Percentiles rank a stretch among this genome's conserved stretches.
phyloP scores from a whole-genome alignment of 2,329 filamentous ascomycete species.

The Plectosphaerella sp. region DNA sequence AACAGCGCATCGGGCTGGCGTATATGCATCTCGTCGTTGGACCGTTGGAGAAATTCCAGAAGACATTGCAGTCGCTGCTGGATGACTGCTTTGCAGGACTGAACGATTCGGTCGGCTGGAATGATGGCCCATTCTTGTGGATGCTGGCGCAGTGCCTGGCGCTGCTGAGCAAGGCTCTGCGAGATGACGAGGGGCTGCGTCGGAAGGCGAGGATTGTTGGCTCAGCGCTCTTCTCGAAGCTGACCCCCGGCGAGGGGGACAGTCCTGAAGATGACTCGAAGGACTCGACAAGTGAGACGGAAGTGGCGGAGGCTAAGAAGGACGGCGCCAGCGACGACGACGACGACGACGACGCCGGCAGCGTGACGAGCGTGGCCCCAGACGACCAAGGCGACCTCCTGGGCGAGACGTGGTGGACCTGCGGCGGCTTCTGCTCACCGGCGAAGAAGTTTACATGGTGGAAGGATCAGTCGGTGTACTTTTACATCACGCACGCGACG shows the following conservation, averaged over 20 bases:
- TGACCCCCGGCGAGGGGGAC: slow-evolving; percentile 5
- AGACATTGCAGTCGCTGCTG: slow-evolving; percentile 13
- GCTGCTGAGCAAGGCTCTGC: slow-evolving; percentile 10
- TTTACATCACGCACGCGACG: slow-evolving; percentile 13
- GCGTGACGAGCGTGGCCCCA: not conserved
- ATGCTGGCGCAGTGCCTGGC: slow-evolving; percentile 11
- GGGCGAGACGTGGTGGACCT: not conserved
- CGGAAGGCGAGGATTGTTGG: slow-evolving; percentile 14
- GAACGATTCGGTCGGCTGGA: slow-evolving; percentile 18
- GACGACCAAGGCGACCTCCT: slow-evolving; percentile 9
- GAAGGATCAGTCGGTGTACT: slow-evolving; percentile 11
- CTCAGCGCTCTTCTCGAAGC: slow-evolving; percentile 17
- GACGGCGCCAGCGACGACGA: not conserved
- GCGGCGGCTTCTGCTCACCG: slow-evolving; percentile 13
- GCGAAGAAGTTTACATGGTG: slow-evolving; percentile 11
- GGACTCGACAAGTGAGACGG: slow-evolving; percentile 1
- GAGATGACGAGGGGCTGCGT: slow-evolving; percentile 8
- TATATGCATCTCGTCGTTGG: slow-evolving; percentile 20
- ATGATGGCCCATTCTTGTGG: slow-evolving; percentile 14
- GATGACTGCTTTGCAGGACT: slow-evolving; percentile 13
- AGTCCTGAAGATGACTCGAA: not conserved
- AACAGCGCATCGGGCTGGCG: slow-evolving; percentile 11
- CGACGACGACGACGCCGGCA: not conserved
- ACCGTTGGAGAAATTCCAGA: slow-evolving; percentile 14
- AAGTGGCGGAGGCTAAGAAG: not conserved